Conservation (phyloP, 2,329 filamentous ascomycete genomes). For the Fusarium sp. region DNA sequence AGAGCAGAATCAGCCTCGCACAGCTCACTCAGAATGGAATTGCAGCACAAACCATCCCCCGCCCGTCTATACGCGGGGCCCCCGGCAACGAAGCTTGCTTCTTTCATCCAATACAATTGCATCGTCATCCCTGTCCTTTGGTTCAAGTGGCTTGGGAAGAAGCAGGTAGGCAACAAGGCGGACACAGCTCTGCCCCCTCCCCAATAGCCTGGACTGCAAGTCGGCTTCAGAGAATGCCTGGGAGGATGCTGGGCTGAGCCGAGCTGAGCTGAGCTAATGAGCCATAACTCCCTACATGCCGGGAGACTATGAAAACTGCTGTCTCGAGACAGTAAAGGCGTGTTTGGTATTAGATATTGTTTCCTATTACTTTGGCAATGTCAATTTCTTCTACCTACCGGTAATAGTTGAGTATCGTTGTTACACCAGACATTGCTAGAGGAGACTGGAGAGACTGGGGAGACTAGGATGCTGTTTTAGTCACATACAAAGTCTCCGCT, state of each 20-base stretch:
- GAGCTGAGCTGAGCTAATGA: neutral
- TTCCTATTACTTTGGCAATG: neutral
- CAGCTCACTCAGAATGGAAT: slow-evolving; percentile 35
- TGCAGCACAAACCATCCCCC: slow-evolving; percentile 11
- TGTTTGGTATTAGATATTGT: neutral
- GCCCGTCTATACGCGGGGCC: neutral
- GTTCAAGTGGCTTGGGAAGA: slow-evolving; percentile 27
- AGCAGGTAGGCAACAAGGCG: slow-evolving; percentile 41
- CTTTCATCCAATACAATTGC: slow-evolving; percentile 20
- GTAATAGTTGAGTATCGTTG: neutral
- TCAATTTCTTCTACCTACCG: neutral
- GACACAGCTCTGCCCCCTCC: slow-evolving; percentile 24
- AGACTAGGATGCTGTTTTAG: neutral
- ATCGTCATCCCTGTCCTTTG: slow-evolving; percentile 20
- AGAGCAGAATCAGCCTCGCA: slow-evolving; percentile 27
- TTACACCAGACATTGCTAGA: neutral
- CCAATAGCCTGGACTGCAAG: neutral
- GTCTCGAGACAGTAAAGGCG: neutral
- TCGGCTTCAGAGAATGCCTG: slow-evolving; percentile 22
- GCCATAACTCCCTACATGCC: neutral
- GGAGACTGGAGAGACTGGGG: neutral
- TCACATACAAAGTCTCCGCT: neutral
- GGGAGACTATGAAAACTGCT: neutral
- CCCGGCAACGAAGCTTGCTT: neutral
- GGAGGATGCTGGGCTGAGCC: neutral